Evolutionary conservation across 1,284 basidiomycete species (phyloP).

Genomic region (Austropuccinia psidii): DNA sequence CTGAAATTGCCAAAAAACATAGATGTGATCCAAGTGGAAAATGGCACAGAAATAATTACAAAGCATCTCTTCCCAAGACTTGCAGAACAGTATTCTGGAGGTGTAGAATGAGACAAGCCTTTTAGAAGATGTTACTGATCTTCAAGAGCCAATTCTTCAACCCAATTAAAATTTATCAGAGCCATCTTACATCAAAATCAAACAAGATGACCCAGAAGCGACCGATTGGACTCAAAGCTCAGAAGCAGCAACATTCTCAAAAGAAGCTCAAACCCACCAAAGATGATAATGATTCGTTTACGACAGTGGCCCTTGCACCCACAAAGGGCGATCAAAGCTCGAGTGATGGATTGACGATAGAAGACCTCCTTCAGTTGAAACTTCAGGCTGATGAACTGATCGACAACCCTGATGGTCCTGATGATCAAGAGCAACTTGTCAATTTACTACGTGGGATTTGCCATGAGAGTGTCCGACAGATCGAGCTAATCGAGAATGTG

Average conservation of each 20-base stretch:
- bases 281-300: not conserved
- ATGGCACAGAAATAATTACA: too few relatives aligned
- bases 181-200: too few relatives aligned
- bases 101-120: too few relatives aligned
- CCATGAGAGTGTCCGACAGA: conserved; percentile 10
- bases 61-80: too few relatives aligned
- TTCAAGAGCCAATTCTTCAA: too few relatives aligned
- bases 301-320: not conserved
- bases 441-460: conserved; percentile 12
- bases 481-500: not conserved
- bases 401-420: not conserved
- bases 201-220: conserved; percentile 1
- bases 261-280: not conserved
- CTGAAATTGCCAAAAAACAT: too few relatives aligned
- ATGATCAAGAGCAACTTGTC: conserved; percentile 9
- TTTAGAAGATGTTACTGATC: too few relatives aligned
- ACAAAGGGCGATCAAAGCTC: not conserved
- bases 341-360: not conserved
- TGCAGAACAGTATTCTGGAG: too few relatives aligned
- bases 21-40: too few relatives aligned
- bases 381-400: conserved; percentile 13
- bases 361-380: conserved; percentile 2
- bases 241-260: conserved; percentile 4
- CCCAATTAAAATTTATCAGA: too few relatives aligned
- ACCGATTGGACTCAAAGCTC: conserved; percentile 11